phyloP scores from a whole-genome alignment of 768 basidiomycete genomes.

The Nevesoporus exiguus region DNA sequence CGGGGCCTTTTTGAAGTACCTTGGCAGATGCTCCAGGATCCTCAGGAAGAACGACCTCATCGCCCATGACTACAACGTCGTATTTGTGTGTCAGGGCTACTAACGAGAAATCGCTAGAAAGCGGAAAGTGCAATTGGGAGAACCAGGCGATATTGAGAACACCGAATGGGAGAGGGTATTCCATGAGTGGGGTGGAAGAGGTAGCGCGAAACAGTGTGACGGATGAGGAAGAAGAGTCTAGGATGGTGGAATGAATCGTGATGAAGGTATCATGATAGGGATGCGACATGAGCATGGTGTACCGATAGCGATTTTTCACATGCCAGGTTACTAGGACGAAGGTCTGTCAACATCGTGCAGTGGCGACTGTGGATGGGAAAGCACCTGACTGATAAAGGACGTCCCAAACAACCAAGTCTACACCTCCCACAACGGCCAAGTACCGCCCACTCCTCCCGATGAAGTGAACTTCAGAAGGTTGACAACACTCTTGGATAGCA shows the following conservation, averaged over 20 bases:
- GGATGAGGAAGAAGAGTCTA: constrained; percentile 34
- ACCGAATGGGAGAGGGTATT: constrained; percentile 56
- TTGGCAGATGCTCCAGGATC: constrained; percentile 43
- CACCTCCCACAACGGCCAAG: constrained; percentile 50
- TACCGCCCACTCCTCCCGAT: constrained; percentile 71
- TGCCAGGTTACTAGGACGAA: constrained; percentile 58
- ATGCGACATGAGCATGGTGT: constrained; percentile 52
- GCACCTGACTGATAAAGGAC: constrained; percentile 58
- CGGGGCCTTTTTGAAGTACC: constrained; percentile 31
- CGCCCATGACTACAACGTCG: constrained; percentile 66
- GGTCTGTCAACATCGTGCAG: background rate
- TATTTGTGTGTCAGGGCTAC: constrained; percentile 69
- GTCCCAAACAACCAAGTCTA: constrained; percentile 69
- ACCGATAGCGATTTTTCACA: constrained; percentile 34
- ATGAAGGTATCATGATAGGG: constrained; percentile 56
- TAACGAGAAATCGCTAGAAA: constrained; percentile 46
- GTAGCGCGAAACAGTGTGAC: constrained; percentile 47
- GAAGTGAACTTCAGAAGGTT: constrained; percentile 51
- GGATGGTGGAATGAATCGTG: constrained; percentile 43
- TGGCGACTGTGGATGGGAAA: constrained; percentile 4
- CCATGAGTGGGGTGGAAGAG: constrained; percentile 44
- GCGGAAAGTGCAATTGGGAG: constrained; percentile 32
- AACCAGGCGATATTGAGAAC: constrained; percentile 49
- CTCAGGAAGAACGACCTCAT: constrained; percentile 41
- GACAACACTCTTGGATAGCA: constrained; percentile 50